Evolutionary conservation across 78 protist genomes (phyloP), one percentile per base, ranked within the genome.

Genomic region (Protostelium mycophagum): DNA sequence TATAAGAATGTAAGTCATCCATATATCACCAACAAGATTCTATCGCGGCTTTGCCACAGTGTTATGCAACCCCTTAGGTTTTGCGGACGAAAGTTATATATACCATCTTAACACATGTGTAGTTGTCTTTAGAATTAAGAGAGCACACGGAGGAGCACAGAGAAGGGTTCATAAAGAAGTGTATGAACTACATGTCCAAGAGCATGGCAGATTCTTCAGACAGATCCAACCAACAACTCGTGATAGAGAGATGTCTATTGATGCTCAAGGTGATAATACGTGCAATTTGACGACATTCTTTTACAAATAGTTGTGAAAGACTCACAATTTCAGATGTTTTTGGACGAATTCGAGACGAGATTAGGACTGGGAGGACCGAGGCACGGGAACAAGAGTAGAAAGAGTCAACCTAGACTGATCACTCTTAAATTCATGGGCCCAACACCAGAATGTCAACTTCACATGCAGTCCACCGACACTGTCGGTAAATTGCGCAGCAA

Each of bases 1-100:
- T 84, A 91, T 38, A 83, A 88, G 88, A 38, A 36, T 35, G 93
- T 91, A 51, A 34, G 93, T 89, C 63, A 51, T 31, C 86, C 73
- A 51, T 25, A 25, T 51, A 5, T 16, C 16, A 25, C 73, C 16
- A 25, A 51, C 73, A 16, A 51, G 16, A 51, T 51, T 25, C 5
- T 16, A 16, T 51, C 73, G 73, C n/a, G n/a, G n/a, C n/a, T n/a
- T n/a, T n/a, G n/a, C n/a, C n/a, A n/a, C n/a, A n/a, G n/a, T n/a
- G n/a, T n/a, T n/a, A n/a, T n/a, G n/a, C n/a, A n/a, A n/a, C n/a
- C n/a, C n/a, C n/a, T n/a, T n/a, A n/a, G n/a, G n/a, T n/a, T n/a
- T n/a, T n/a, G n/a, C n/a, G n/a, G n/a, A n/a, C n/a, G n/a, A n/a
- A n/a, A n/a, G n/a, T n/a, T n/a, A n/a, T n/a, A n/a, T n/a, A n/a